These are phyloP conservation scores for Primulina huaijiensis DNA, from an alignment of 257 asterid species.

Conservation along the genomic window DNA sequence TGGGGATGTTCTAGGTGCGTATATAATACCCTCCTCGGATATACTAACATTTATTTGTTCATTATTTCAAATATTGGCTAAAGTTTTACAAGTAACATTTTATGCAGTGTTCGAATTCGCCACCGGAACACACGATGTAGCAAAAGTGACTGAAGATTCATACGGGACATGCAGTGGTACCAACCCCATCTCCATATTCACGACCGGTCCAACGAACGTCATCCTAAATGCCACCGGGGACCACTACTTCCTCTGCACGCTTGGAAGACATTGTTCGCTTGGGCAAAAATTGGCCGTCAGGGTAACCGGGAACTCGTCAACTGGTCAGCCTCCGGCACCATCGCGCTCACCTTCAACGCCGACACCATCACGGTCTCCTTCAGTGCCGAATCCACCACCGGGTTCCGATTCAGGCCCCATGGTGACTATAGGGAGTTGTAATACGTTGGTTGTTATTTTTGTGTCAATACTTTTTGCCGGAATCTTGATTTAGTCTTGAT, in stretches of 20 bases:
- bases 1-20: constrained; percentile 50
- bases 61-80: background rate
- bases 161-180: constrained; percentile 42
- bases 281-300: constrained; percentile 64
- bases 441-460: constrained; percentile 1
- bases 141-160: constrained; percentile 44
- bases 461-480: background rate
- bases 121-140: constrained; percentile 51
- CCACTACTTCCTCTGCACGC: constrained; percentile 51
- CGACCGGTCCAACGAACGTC: constrained; percentile 47
- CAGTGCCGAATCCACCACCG: constrained; percentile 18
- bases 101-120: constrained; percentile 63
- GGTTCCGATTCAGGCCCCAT: constrained; percentile 34
- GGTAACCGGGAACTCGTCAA: constrained; percentile 35
- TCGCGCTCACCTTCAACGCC: too few species aligned
- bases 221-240: constrained; percentile 46
- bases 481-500: background rate
- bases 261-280: constrained; percentile 44
- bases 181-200: constrained; percentile 27
- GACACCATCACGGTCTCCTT: too few species aligned
- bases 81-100: background rate
- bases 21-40: background rate
- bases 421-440: constrained; percentile 14
- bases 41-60: background rate
- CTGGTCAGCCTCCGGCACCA: constrained; percentile 32